phyloP scores from a whole-genome alignment of 78 protist species.

The Tieghemostelium lacteum region DNA sequence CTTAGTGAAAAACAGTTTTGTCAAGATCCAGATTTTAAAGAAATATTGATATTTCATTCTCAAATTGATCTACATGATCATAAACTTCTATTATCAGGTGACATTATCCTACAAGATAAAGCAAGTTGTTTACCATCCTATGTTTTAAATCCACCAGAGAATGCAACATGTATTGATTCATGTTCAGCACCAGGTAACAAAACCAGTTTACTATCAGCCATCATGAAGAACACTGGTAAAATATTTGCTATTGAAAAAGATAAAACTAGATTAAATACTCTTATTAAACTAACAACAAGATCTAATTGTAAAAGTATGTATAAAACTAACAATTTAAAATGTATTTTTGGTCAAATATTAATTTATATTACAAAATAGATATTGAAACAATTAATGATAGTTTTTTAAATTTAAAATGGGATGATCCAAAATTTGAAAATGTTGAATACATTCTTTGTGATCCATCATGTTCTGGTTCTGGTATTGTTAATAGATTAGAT shows the following conservation, averaged over 20 bases:
- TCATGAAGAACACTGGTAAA: slow-evolving; percentile 74
- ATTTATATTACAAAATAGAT: slow-evolving; percentile 25
- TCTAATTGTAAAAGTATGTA: slow-evolving; percentile 72
- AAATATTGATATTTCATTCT: slow-evolving; percentile 44
- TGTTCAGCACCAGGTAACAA: slow-evolving; percentile 84
- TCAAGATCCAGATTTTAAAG: slow-evolving; percentile 63
- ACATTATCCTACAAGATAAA: slow-evolving; percentile 78
- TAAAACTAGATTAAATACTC: slow-evolving; percentile 25
- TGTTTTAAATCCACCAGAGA: slow-evolving; percentile 41
- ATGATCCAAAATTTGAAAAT: slow-evolving; percentile 70
- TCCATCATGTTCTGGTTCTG: slow-evolving; percentile 83
- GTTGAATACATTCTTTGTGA: slow-evolving; percentile 77
- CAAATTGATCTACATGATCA: slow-evolving; percentile 70
- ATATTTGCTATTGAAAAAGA: slow-evolving; percentile 81
- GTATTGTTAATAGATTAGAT: slow-evolving; percentile 81
- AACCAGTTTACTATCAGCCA: slow-evolving; percentile 44
- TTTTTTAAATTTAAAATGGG: slow-evolving; percentile 54
- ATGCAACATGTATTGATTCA: slow-evolving; percentile 32
- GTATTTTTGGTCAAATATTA: neutral
- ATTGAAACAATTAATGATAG: slow-evolving; percentile 70
- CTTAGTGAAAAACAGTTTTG: slow-evolving; percentile 44
- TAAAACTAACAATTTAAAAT: neutral
- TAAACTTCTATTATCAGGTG: slow-evolving; percentile 24
- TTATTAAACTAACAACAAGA: slow-evolving; percentile 56
- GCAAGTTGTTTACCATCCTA: slow-evolving; percentile 81